Evolutionary conservation across 306 rosid genomes (phyloP).

Genomic region (Casuarina equisetifolia): DNA sequence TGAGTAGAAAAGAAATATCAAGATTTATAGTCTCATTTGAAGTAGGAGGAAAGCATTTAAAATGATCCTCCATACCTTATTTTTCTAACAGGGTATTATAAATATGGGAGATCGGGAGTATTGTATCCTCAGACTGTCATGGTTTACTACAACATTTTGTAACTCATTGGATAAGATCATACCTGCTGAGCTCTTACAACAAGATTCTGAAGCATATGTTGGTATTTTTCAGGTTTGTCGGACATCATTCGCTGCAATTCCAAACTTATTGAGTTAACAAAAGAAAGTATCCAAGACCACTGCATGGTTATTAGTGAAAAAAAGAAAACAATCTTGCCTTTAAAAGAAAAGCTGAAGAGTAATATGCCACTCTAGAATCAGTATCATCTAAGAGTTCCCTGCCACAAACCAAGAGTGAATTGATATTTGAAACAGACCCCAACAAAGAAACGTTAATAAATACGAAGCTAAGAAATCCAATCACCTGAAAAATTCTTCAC

Average conservation of each 20-base stretch:
- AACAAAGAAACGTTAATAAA: conserved; percentile 16
- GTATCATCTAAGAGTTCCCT: conserved; percentile 96
- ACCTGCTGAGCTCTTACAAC: conserved; percentile 99
- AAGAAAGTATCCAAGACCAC: conserved; percentile 14
- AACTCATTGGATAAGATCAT: conserved; percentile 29
- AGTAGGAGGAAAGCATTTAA: not conserved
- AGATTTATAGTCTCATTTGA: not conserved
- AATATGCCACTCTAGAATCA: conserved; percentile 97
- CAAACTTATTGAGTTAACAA: conserved; percentile 26
- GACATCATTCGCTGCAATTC: conserved; percentile 92
- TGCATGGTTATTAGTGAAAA: conserved; percentile 14
- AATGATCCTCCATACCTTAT: not conserved
- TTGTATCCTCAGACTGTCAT: conserved; percentile 12
- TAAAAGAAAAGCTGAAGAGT: conserved; percentile 94
- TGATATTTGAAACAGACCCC: conserved; percentile 6
- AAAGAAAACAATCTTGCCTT: conserved; percentile 62
- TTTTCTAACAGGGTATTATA: not conserved
- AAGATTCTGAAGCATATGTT: conserved; percentile 93
- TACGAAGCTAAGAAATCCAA: conserved; percentile 23
- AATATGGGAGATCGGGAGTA: not conserved
- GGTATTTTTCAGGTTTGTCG: conserved; percentile 92
- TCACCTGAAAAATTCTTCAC: conserved; percentile 93
- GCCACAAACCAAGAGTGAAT: conserved; percentile 33
- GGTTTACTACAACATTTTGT: conserved; percentile 1
- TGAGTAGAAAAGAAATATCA: not conserved